Base-by-base conservation (phyloP, 257 asterid species). In the Solanum lignicaule region DNA sequence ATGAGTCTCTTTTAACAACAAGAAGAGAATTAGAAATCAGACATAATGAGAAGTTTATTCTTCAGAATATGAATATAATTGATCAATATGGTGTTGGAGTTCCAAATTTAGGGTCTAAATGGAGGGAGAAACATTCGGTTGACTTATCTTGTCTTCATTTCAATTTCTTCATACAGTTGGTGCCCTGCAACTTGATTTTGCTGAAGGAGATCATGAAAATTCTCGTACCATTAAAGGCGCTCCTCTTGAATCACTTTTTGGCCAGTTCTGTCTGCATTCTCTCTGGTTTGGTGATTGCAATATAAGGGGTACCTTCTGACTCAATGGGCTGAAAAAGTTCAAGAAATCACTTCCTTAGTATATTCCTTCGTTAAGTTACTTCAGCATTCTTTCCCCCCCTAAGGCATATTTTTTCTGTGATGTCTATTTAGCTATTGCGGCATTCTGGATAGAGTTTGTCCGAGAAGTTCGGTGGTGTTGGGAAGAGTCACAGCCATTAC, bases 281-380 rank as follows among this genome's bases (percentile, higher is more conserved):
- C 98, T 96, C 87, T 96, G 99, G 99, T 94, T 96, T 90, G 99
- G 99, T 83, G 94, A 93, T 90, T 96, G 99, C 93, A 94, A 95
- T 90, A 93, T 95, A 89, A 95, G 96, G 83, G 99, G 99, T 96
- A 92, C 75, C 71, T 25, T 87, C 62, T 86, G 86, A 87, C 83
- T 73, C 87, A 41, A 41, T 41, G 65, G 52, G 31, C 65, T 46
- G 25, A 81, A 46, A 4, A 20, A 81, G 13, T 81, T 81, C 66
- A 46, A 46, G 85, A 46, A 81, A 46, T 29, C 85, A 46, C 39
- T 81, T 81, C 65, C 68, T 46, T 81, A 12, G 33, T 81, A 81
- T 48, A 46, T 46, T 81, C 27, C 66, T 81, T 29, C 10, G 27
- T 81, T 46, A 81, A 79, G 66, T 46, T 78, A 41, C 9, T 36